A percentile compares a stretch with the other conserved stretches of the same genome.
These are phyloP conservation scores for Emmonsia crescens DNA, from an alignment of 2,329 filamentous ascomycete genomes.

Conservation along the genomic window DNA sequence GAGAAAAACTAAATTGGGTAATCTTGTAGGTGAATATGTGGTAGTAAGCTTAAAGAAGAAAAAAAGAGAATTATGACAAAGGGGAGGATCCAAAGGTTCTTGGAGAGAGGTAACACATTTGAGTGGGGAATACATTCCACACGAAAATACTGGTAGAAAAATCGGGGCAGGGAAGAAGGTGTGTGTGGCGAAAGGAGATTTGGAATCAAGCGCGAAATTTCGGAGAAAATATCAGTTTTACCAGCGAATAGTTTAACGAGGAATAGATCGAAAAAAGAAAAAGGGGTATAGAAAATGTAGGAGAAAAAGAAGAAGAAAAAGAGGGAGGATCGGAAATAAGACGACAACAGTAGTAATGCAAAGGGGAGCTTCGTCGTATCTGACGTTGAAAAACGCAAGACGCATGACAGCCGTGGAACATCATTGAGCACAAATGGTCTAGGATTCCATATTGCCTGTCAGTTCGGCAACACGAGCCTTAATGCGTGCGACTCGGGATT, in stretches of 20 bases:
- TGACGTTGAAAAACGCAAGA: background rate
- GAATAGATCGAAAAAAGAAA: background rate
- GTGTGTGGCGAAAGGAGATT: too few species aligned
- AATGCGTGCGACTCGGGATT: conserved; percentile 92
- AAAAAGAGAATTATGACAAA: background rate
- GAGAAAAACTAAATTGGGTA: background rate
- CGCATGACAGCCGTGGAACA: background rate
- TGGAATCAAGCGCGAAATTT: background rate
- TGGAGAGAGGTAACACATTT: background rate
- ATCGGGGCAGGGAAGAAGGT: background rate
- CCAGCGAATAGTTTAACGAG: background rate
- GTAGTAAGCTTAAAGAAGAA: background rate
- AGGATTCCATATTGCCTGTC: conserved; percentile 67
- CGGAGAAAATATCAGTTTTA: background rate
- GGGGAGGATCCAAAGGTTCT: conserved; percentile 2
- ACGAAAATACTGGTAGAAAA: background rate
- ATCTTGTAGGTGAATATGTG: background rate
- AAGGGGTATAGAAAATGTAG: background rate
- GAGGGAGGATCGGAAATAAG: background rate
- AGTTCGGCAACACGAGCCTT: conserved; percentile 93
- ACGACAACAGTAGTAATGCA: background rate
- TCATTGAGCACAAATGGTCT: conserved; percentile 5
- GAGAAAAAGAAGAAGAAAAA: background rate
- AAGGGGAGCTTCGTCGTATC: background rate
- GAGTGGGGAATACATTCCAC: background rate